A percentile compares a stretch with the other conserved stretches of the same genome.
Conservation (phyloP, 2,329 filamentous ascomycete species). For the Aureobasidium lini region DNA sequence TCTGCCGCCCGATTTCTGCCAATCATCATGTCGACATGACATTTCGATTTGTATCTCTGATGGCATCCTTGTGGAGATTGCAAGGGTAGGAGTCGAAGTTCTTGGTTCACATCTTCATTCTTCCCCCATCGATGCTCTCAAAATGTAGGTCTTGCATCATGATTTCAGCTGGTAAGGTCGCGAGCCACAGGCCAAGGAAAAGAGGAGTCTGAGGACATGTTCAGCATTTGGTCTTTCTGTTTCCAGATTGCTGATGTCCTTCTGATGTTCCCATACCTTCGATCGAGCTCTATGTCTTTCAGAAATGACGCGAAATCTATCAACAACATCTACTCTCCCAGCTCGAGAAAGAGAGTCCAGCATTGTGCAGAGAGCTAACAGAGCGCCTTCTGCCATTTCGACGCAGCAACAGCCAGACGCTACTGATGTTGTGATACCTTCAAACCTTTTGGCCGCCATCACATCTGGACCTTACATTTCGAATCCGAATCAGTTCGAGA, state of each 20-base stretch:
- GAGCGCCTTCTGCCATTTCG: background rate
- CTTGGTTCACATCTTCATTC: background rate
- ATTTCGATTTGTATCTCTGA: background rate
- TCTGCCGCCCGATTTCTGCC: background rate
- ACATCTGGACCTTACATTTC: background rate
- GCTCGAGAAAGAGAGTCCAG: background rate
- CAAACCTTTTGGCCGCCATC: background rate
- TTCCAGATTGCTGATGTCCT: too few relatives aligned
- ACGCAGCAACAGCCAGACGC: background rate
- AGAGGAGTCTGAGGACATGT: background rate
- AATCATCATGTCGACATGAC: background rate
- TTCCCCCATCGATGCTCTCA: background rate
- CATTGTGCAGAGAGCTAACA: background rate
- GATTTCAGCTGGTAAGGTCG: background rate
- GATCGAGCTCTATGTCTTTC: background rate
- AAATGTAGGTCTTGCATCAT: background rate
- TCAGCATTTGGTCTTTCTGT: background rate
- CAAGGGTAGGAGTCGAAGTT: background rate
- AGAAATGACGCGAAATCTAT: background rate
- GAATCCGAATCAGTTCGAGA: background rate
- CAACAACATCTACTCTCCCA: background rate
- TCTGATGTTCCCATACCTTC: background rate
- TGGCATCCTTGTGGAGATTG: background rate
- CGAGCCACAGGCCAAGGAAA: background rate
- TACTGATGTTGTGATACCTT: slow-evolving; percentile 5